These are phyloP conservation scores for Mortierella sp. DNA, from an alignment of 371 early-diverging fungal genomes.

Conservation along the genomic window DNA sequence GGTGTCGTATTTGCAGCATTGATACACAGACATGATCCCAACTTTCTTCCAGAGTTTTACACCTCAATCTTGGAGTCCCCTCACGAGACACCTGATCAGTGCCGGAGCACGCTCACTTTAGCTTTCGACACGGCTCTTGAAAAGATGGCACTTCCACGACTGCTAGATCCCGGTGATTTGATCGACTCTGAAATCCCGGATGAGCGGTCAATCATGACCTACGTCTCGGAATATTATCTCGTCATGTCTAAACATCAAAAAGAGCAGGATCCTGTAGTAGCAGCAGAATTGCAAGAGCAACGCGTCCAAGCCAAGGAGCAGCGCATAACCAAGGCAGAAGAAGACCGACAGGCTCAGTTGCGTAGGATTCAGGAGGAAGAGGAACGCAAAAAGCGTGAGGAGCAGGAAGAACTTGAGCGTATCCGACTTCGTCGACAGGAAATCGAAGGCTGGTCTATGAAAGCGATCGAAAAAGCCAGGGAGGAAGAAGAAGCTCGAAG, in stretches of 20 bases:
- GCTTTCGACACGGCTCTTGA: conserved; percentile 69
- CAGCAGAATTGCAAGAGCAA: conserved; percentile 17
- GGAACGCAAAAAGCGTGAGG: conserved; percentile 40
- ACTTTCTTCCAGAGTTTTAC: conserved; percentile 67
- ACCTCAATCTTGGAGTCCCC: conserved; percentile 37
- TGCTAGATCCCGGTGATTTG: conserved; percentile 72
- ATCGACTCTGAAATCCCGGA: conserved; percentile 64
- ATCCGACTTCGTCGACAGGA: conserved; percentile 48
- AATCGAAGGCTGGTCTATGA: conserved; percentile 56
- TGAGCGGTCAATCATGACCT: conserved; percentile 72
- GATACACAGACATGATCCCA: conserved; percentile 75
- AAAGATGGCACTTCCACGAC: conserved; percentile 59
- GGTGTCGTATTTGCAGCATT: conserved; percentile 76
- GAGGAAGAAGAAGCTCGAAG: conserved; percentile 54
- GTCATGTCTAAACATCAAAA: conserved; percentile 55
- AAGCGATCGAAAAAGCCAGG: conserved; percentile 44
- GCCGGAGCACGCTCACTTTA: conserved; percentile 54
- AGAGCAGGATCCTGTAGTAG: conserved; percentile 25
- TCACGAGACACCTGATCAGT: conserved; percentile 55
- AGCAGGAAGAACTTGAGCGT: conserved; percentile 46
- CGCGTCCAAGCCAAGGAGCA: conserved; percentile 46
- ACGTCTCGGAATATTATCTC: conserved; percentile 67
- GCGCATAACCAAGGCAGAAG: conserved; percentile 35
- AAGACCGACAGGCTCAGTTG: conserved; percentile 31
- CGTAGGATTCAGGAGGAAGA: conserved; percentile 32